Conservation (phyloP, 2,329 filamentous ascomycete species). For the Berkeleyomyces rouxiae region DNA sequence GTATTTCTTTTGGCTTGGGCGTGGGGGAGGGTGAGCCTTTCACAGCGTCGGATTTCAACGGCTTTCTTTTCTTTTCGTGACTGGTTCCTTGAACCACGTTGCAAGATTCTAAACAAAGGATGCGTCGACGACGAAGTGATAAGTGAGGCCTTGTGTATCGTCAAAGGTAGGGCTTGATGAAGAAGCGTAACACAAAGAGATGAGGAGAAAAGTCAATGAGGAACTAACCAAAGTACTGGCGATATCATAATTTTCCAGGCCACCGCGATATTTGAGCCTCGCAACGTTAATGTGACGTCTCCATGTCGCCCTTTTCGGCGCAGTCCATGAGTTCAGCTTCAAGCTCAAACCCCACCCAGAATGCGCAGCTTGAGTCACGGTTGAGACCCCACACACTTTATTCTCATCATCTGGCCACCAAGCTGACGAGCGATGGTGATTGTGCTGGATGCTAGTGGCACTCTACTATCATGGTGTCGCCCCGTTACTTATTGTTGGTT, state of each 20-base stretch:
- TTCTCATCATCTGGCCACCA: not conserved
- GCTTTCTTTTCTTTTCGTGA: not conserved
- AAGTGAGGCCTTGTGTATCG: not conserved
- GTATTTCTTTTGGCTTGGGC: not conserved
- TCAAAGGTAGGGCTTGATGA: not conserved
- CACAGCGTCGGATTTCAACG: not conserved
- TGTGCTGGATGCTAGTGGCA: too few species aligned
- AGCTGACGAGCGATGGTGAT: not conserved
- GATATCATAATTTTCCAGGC: not conserved
- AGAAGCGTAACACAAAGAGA: not conserved
- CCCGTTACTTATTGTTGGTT: too few species aligned
- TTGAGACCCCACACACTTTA: not conserved
- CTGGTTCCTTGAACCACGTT: not conserved
- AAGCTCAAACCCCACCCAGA: not conserved
- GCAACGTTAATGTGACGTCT: not conserved
- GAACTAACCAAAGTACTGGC: not conserved
- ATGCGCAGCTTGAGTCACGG: not conserved
- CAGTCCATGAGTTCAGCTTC: not conserved
- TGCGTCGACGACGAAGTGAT: not conserved
- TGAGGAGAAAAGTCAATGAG: not conserved
- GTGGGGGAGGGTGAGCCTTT: not conserved
- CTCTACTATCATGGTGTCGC: too few species aligned
- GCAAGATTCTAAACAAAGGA: not conserved
- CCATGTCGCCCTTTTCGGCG: not conserved
- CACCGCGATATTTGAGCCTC: not conserved